Evolutionary conservation across 1,139 yeast genomes (phyloP), one percentile per base, ranked within the genome.

Genomic region (Candida sojae): DNA sequence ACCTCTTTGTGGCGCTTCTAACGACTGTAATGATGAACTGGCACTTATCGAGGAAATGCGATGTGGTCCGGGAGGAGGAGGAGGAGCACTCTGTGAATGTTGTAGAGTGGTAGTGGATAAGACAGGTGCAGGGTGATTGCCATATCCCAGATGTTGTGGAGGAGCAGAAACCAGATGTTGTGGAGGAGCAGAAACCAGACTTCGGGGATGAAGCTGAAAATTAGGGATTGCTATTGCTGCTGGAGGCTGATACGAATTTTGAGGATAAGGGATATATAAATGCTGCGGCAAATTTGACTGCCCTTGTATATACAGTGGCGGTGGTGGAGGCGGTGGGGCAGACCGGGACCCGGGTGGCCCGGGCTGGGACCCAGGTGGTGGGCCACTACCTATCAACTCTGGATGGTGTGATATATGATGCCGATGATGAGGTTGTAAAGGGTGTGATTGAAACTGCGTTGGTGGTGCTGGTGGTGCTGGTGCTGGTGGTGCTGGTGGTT

Each of bases 371-470:
- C 21, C 29, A 3, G 29, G 2, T 26, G 5, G 3, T 6, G 29
- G 29, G 6, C 29, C 29, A 26, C 29, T 5, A 4, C 39, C 39
- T 10, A 36, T 25, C 25, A 36, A 39, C 1, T 26, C 9, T 26
- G 42, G 50, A 5, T 48, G 41, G 6, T 42, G 36, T 31, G 44
- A 29, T 11, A 28, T 42, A 17, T 11, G 43, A 2, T 45, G 50
- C 10, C 44, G 41, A 9, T 42, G 38, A 5, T 11, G 23, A 26
- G 13, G 35, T 23, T 43, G 40, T 12, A 21, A 26, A 21, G 29
- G 37, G 13, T 39, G 33, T 17, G 17, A n/a, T 30, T 29, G 43
- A 8, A 12, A 23, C 8, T 26, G 47, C 3, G n/a, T 28, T 11
- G 34, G 39, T 10, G 26, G 42, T 11, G n/a, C 33, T 11, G 34